Conservation (phyloP, 164 flowering plant genomes). For the Dillenia suffruticosa region DNA sequence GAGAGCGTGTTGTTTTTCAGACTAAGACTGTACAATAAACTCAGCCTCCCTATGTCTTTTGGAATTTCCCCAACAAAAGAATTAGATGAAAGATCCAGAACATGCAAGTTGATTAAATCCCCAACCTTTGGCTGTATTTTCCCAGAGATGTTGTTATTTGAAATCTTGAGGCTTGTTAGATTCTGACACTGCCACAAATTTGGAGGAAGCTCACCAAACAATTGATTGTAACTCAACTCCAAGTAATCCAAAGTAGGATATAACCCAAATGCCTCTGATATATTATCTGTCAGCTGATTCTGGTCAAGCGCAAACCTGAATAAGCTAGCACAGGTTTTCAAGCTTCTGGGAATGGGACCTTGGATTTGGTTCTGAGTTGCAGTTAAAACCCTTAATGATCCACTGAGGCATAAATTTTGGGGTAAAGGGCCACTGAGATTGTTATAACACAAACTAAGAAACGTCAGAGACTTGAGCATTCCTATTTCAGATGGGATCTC, state of each 20-base stretch:
- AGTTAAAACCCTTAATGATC: not conserved
- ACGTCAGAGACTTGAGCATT: not conserved
- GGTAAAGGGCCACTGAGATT: constrained; percentile 5
- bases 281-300: too few relatives aligned
- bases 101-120: not conserved
- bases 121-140: not conserved
- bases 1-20: constrained; percentile 4
- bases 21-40: not conserved
- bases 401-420: not conserved
- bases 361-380: not conserved
- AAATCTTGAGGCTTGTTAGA: too few relatives aligned
- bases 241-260: too few relatives aligned
- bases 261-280: too few relatives aligned
- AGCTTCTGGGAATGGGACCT: constrained; percentile 3
- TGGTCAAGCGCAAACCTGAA: too few relatives aligned
- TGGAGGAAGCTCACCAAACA: too few relatives aligned
- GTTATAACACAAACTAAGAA: not conserved
- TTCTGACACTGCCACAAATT: too few relatives aligned
- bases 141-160: too few relatives aligned
- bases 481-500: constrained; percentile 10
- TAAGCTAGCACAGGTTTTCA: too few relatives aligned
- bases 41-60: constrained; percentile 4
- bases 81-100: constrained; percentile 9
- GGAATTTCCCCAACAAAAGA: constrained; percentile 8
- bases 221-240: too few relatives aligned